These are phyloP conservation scores for Capsicum pubescens DNA, from an alignment of 257 asterid genomes.

Conservation along the genomic window DNA sequence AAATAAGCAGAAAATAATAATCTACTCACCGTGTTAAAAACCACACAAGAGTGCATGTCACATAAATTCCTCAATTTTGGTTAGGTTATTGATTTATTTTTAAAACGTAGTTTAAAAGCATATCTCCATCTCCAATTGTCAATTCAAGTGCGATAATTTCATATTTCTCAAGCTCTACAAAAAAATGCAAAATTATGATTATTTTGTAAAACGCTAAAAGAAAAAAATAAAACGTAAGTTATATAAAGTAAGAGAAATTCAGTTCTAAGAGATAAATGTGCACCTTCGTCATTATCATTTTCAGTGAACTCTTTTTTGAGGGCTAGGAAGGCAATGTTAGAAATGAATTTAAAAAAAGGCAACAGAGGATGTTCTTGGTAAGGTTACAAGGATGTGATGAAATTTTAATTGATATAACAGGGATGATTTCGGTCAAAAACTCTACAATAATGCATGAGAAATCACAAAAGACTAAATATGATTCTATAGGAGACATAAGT, in stretches of 20 bases:
- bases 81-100: neutral
- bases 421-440: neutral
- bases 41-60: neutral
- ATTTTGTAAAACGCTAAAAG: neutral
- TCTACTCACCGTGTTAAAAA: neutral
- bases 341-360: slow-evolving; percentile 41
- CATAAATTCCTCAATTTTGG: neutral
- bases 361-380: neutral
- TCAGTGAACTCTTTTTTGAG: slow-evolving; percentile 92
- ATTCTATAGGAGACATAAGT: neutral
- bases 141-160: neutral
- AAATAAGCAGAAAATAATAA: neutral
- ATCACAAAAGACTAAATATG: neutral
- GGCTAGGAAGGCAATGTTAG: slow-evolving; percentile 97
- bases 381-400: neutral
- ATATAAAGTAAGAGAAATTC: neutral
- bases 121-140: too few relatives aligned
- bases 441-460: neutral
- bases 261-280: slow-evolving; percentile 53
- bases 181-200: neutral
- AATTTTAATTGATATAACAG: neutral
- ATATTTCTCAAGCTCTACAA: neutral
- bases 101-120: neutral
- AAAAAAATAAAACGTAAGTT: slow-evolving; percentile 12
- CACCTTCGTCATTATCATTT: slow-evolving; percentile 82